Base-by-base conservation (phyloP, 139 green algal genomes). In the Mesotaenium endlicherianum region DNA sequence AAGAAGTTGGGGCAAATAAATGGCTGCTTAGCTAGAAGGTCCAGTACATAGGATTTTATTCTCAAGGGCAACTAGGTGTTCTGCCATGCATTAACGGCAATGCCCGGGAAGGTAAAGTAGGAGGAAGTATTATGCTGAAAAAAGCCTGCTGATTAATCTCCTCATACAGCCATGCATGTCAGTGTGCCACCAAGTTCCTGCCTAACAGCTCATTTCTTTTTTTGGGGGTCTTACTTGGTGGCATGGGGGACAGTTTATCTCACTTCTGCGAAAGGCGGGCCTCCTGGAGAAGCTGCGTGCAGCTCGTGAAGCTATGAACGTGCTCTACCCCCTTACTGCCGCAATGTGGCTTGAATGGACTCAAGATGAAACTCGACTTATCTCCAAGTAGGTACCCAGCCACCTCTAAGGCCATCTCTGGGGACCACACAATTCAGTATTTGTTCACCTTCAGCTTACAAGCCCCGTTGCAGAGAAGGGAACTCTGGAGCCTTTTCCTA, bases 301-400 rank as follows among this genome's bases (percentile, higher is more conserved):
- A 8, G 82, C 82, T 42, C 34, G 74, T 17, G 75, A 88, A 20
- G 67, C 34, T 0, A 88, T 80, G 82, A 88, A 77, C 3, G 82
- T 20, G 8, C 42, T 88, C 0, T 85, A 55, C 43, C 74, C 82
- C 26, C 82, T 88, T 6, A 80, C 74, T n/a, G n/a, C 55, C 16
- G 17, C n/a, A 39, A 88, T 88, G 82, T 88, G 82, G 82, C 82
- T 68, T 1, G 76, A 88, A 20, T 88, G 82, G 82, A 40, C 49
- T 40, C 44, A 86, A 31, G 81, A 87, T 49, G 81, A 87, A 34
- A 59, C 45, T 0, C 41, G 81, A 43, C 72, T 87, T 16, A 40
- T 86, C 38, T 38, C 58, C 68, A 34, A 45, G 77, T 83, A 47
- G 44, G 57, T 83, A 31, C 59, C 20, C 5, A 16, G n/a, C 49